A percentile compares a stretch with the other conserved stretches of the same genome.
Evolutionary conservation across 768 basidiomycete species (phyloP).

Genomic region (Boletus insuetus): DNA sequence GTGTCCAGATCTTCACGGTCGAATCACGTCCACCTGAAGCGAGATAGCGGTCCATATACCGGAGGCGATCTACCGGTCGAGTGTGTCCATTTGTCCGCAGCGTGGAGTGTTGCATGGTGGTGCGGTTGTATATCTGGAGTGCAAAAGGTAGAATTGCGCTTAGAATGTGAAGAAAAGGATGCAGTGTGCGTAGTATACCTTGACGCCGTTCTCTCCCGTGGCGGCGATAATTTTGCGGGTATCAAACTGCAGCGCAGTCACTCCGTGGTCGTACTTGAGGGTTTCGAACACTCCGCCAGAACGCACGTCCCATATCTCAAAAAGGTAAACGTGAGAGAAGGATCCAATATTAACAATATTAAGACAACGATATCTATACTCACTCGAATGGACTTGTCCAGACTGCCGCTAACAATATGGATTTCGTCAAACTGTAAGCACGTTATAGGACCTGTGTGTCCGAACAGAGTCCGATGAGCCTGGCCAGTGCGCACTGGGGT

Average conservation of each 20-base stretch:
- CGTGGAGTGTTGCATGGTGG: slow-evolving; percentile 83
- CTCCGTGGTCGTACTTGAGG: slow-evolving; percentile 84
- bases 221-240: slow-evolving; percentile 90
- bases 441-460: slow-evolving; percentile 91
- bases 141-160: not conserved
- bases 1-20: slow-evolving; percentile 87
- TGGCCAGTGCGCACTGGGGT: slow-evolving; percentile 92
- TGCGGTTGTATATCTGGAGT: slow-evolving; percentile 87
- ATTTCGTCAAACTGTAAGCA: slow-evolving; percentile 96
- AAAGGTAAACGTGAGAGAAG: not conserved
- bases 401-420: slow-evolving; percentile 87
- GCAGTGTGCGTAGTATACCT: slow-evolving; percentile 46
- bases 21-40: slow-evolving; percentile 88
- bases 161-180: not conserved
- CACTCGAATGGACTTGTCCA: slow-evolving; percentile 91
- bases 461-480: slow-evolving; percentile 87
- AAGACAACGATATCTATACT: slow-evolving; percentile 24
- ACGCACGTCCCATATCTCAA: slow-evolving; percentile 94
- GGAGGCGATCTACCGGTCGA: slow-evolving; percentile 78
- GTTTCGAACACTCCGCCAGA: slow-evolving; percentile 87
- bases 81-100: slow-evolving; percentile 91
- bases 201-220: slow-evolving; percentile 89
- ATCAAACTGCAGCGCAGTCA: slow-evolving; percentile 93
- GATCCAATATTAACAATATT: not conserved
- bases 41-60: slow-evolving; percentile 96